phyloP scores from a whole-genome alignment of 805 yeast genomes.

The Komagataella kurtzmanii region DNA sequence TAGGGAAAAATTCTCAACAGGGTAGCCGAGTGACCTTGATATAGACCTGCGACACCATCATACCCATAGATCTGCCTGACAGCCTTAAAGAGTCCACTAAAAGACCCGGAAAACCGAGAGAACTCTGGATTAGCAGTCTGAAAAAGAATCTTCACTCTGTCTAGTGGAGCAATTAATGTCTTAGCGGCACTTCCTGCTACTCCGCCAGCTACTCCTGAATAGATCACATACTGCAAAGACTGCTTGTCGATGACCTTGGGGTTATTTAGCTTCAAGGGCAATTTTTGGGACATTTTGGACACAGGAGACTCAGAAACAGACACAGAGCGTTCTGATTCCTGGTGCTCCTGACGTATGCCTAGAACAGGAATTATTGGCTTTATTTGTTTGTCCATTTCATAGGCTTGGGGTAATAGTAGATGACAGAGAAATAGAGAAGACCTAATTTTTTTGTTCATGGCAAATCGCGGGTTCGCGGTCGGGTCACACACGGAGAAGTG shows the following conservation, averaged over 20 bases:
- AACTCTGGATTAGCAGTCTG: slow-evolving; percentile 93
- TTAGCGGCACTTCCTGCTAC: slow-evolving; percentile 94
- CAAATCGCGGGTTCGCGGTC: neutral
- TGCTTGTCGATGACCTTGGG: slow-evolving; percentile 39
- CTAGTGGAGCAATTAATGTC: slow-evolving; percentile 89
- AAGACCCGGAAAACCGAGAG: slow-evolving; percentile 64
- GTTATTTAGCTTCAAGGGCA: neutral
- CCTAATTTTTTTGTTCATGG: neutral
- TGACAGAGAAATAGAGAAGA: neutral
- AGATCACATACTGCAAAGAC: slow-evolving; percentile 62
- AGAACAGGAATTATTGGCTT: neutral
- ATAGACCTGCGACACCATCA: slow-evolving; percentile 74
- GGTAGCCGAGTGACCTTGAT: slow-evolving; percentile 94
- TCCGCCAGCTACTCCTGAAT: slow-evolving; percentile 91
- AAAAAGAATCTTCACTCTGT: slow-evolving; percentile 86
- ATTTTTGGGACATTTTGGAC: neutral
- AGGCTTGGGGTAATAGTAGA: neutral
- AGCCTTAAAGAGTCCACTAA: slow-evolving; percentile 65
- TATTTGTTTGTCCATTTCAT: neutral
- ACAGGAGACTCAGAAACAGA: neutral
- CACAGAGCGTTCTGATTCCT: neutral
- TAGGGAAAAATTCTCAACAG: slow-evolving; percentile 86
- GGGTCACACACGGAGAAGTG: neutral
- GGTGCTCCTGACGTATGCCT: neutral
- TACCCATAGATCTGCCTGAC: slow-evolving; percentile 45